Base-by-base conservation (phyloP, 1,139 yeast species). In the Pneumocystis oryctolagi region DNA sequence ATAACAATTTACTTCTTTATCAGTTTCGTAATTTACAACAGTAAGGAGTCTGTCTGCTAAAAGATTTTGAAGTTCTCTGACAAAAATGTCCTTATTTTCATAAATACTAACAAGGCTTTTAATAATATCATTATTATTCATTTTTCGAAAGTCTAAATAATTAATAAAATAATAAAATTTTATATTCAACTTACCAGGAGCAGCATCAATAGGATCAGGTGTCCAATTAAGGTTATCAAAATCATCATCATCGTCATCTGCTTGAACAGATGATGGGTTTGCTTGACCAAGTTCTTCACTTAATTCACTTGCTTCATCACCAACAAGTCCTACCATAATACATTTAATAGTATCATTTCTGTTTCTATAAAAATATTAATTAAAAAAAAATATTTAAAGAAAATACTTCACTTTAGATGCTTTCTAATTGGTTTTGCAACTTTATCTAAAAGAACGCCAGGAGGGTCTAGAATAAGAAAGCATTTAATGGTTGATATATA, bases 121-220 rank as follows among this genome's bases (percentile, higher is more conserved):
- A 30, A 89, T 82, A 3, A 85, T 80, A 71, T 88, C 95, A 8
- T 80, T 82, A 62, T 79, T 78, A 20, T 69, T 69, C 55, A 47
- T 47, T 14, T 62, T 39, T 3, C 68, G 62, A 25, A 69, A 70
- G n/a, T 81, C 82, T 67, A 82, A 82, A 63, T 82, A 80, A 25
- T 47, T 47, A 25, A 20, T 25, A 47, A 2, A 37, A 47, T 47
- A 47, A 25, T 25, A 47, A 9, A 25, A 47, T 25, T 47, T 18
- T 47, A 47, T 47, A 47, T 25, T 47, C 14, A 12, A 72, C n/a
- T 89, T 88, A 71, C 89, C 96, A 0, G 95, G 87, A 8, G 94
- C 80, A 0, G 96, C 95, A 74, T 87, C 96, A n/a, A 87, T 80
- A 0, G 97, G 97, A 69, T 89, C 96, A 0, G 97, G 97, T 6